These are phyloP conservation scores for Spiraea crenata DNA, from an alignment of 331 rosid genomes.

Conservation along the genomic window DNA sequence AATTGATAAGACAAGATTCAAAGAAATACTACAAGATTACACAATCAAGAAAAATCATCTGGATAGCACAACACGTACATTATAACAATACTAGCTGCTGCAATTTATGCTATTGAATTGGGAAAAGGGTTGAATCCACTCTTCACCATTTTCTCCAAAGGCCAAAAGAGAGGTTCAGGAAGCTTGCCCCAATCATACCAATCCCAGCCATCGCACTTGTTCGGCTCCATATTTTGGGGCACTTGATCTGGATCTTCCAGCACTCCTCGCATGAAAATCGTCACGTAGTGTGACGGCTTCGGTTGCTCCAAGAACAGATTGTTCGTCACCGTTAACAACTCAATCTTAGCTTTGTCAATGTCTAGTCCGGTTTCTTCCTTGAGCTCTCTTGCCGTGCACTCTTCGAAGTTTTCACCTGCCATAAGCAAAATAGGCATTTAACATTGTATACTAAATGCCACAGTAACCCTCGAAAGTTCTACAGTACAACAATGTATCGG, in stretches of 20 bases:
- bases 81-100: too few relatives aligned
- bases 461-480: too few relatives aligned
- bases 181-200: conserved; percentile 62
- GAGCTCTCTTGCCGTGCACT: conserved; percentile 65
- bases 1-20: not conserved
- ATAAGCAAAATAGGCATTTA: not conserved
- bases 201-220: conserved; percentile 85
- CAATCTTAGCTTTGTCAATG: conserved; percentile 32
- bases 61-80: too few relatives aligned
- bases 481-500: too few relatives aligned
- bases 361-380: conserved; percentile 75
- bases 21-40: not conserved
- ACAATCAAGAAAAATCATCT: not conserved
- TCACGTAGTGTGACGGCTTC: conserved; percentile 55
- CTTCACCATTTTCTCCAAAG: conserved; percentile 49
- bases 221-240: conserved; percentile 56
- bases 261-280: conserved; percentile 46
- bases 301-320: conserved; percentile 44
- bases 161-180: conserved; percentile 65
- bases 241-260: conserved; percentile 32
- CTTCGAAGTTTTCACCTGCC: conserved; percentile 76
- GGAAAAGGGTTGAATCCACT: conserved; percentile 52
- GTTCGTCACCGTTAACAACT: conserved; percentile 56
- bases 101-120: not conserved
- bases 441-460: too few relatives aligned